phyloP scores from a whole-genome alignment of 2,329 filamentous ascomycete species.

The Xylariomycetidae sp. region DNA sequence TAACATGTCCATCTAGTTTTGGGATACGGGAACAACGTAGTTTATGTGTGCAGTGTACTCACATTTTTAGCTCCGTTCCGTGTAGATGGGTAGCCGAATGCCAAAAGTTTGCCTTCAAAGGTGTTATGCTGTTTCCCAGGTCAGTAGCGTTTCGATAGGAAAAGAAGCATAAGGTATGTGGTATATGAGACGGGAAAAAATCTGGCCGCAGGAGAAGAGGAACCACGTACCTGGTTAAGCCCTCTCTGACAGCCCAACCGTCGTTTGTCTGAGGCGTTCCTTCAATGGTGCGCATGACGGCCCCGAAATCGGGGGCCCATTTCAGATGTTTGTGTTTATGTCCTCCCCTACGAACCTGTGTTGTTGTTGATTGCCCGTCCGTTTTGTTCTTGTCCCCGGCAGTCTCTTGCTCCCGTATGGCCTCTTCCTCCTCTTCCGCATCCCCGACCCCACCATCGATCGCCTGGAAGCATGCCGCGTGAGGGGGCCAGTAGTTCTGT shows the following conservation, averaged over 20 bases:
- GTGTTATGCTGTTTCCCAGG: slow-evolving; percentile 64
- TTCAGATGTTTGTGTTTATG: slow-evolving; percentile 89
- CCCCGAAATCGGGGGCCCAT: slow-evolving; percentile 83
- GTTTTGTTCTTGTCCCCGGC: slow-evolving; percentile 21
- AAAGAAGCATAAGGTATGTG: background rate
- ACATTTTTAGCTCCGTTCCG: slow-evolving; percentile 74
- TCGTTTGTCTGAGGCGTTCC: slow-evolving; percentile 77
- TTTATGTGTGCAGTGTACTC: slow-evolving; percentile 46
- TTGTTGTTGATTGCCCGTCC: too few relatives aligned
- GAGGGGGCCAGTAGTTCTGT: slow-evolving; percentile 85
- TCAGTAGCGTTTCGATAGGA: slow-evolving; percentile 4
- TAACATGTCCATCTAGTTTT: too few relatives aligned
- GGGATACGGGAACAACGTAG: too few relatives aligned
- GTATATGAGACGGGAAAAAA: slow-evolving; percentile 1
- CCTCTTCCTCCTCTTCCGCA: slow-evolving; percentile 66
- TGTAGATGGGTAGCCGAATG: slow-evolving; percentile 60
- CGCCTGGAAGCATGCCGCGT: slow-evolving; percentile 79
- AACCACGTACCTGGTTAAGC: slow-evolving; percentile 68
- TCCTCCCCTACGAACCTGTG: too few relatives aligned
- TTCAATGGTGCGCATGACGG: slow-evolving; percentile 85
- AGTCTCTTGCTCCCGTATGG: slow-evolving; percentile 60
- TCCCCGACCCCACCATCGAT: slow-evolving; percentile 62
- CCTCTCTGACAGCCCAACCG: slow-evolving; percentile 87
- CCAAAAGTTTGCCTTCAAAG: slow-evolving; percentile 89
- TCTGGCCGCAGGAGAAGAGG: background rate